Conservation (phyloP, 371 early-diverging fungal genomes). For the Zychaea mexicana region DNA sequence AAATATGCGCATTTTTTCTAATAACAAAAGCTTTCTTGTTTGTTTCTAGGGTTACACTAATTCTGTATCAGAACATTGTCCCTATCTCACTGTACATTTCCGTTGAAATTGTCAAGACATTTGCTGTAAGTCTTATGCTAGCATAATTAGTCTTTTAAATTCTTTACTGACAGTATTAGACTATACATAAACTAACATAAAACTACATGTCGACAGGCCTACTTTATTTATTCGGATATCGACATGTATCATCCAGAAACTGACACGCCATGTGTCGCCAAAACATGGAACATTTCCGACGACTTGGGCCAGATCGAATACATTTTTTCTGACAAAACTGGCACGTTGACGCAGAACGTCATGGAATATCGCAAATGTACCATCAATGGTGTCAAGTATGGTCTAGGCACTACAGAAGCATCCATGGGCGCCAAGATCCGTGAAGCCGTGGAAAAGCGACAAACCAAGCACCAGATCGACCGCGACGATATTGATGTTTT, state of each 20-base stretch:
- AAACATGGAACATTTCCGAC: slow-evolving; percentile 87
- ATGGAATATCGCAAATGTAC: slow-evolving; percentile 82
- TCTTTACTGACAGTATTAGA: background rate
- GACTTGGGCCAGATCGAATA: slow-evolving; percentile 92
- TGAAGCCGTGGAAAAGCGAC: slow-evolving; percentile 15
- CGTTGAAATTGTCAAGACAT: slow-evolving; percentile 87
- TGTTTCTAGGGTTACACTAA: slow-evolving; percentile 40
- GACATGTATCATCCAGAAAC: slow-evolving; percentile 85
- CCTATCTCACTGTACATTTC: slow-evolving; percentile 97
- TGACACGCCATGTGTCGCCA: slow-evolving; percentile 80
- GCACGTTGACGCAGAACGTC: slow-evolving; percentile 79
- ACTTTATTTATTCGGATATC: slow-evolving; percentile 80
- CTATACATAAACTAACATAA: background rate
- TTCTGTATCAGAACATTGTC: slow-evolving; percentile 51
- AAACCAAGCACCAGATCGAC: slow-evolving; percentile 6
- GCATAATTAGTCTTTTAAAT: too few species aligned
- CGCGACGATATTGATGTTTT: background rate
- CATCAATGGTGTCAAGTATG: slow-evolving; percentile 81
- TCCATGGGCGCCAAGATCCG: slow-evolving; percentile 30
- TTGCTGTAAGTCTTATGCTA: slow-evolving; percentile 35
- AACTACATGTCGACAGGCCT: slow-evolving; percentile 47
- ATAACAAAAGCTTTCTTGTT: background rate
- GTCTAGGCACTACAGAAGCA: slow-evolving; percentile 54
- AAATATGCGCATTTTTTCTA: background rate
- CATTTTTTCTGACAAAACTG: slow-evolving; percentile 95